These are phyloP conservation scores for Cyberlindnera mrakii DNA, from an alignment of 805 yeast genomes.

Conservation along the genomic window DNA sequence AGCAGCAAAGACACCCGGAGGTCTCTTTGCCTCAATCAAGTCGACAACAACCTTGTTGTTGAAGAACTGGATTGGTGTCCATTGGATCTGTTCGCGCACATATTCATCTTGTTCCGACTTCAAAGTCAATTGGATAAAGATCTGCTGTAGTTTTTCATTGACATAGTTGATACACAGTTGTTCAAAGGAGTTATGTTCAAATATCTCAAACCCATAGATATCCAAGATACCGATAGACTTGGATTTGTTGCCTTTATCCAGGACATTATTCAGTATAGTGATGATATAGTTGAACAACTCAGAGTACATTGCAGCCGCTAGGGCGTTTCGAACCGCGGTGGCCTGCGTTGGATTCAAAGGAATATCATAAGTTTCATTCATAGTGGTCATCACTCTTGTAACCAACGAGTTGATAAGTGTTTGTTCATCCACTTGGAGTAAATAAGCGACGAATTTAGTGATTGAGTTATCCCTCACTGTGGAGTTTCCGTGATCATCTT, in stretches of 20 bases:
- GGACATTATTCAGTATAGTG: slow-evolving; percentile 76
- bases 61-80: slow-evolving; percentile 97
- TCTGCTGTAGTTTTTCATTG: slow-evolving; percentile 93
- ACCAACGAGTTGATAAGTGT: slow-evolving; percentile 60
- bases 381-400: slow-evolving; percentile 83
- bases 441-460: slow-evolving; percentile 90
- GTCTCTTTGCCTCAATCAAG: slow-evolving; percentile 85
- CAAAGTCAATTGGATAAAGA: slow-evolving; percentile 89
- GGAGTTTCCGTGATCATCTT: slow-evolving; percentile 84
- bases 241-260: slow-evolving; percentile 38
- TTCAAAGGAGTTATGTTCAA: slow-evolving; percentile 91
- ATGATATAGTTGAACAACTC: slow-evolving; percentile 97
- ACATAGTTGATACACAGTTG: slow-evolving; percentile 94
- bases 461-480: slow-evolving; percentile 78
- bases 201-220: slow-evolving; percentile 94
- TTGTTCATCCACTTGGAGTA: slow-evolving; percentile 72
- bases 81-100: slow-evolving; percentile 87
- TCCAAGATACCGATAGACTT: slow-evolving; percentile 90
- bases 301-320: slow-evolving; percentile 90
- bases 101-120: slow-evolving; percentile 98
- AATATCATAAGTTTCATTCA: slow-evolving; percentile 87
- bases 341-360: slow-evolving; percentile 93
- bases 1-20: slow-evolving; percentile 95
- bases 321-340: slow-evolving; percentile 88
- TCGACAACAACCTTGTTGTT: slow-evolving; percentile 96